phyloP scores from a whole-genome alignment of 2,329 filamentous ascomycete species.

The Kalaharituber pfeilii region DNA sequence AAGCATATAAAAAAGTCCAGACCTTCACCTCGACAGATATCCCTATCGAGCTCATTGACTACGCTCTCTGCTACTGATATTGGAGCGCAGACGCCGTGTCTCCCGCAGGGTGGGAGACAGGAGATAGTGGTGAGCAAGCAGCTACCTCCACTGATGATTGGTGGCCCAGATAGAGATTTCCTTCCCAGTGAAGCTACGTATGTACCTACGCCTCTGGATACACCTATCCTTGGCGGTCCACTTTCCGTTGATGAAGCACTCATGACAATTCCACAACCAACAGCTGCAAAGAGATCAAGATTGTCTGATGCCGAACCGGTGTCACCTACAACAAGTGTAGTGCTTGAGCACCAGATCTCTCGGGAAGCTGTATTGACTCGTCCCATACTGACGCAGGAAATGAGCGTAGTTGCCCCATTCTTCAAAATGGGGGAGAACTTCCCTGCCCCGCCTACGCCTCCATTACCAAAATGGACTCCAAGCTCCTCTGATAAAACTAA shows the following conservation, averaged over 20 bases:
- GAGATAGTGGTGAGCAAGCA: not conserved
- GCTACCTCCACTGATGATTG: not conserved
- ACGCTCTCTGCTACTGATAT: not conserved
- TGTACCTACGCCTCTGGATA: not conserved
- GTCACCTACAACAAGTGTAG: not conserved
- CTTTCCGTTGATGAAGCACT: not conserved
- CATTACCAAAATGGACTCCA: not conserved
- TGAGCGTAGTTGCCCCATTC: not conserved
- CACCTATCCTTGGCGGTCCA: not conserved
- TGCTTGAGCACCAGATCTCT: not conserved
- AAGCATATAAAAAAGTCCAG: not conserved
- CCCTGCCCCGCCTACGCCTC: not conserved
- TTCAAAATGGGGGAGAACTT: not conserved
- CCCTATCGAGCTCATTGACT: not conserved
- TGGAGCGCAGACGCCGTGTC: not conserved
- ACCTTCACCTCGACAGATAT: not conserved
- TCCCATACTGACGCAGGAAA: not conserved
- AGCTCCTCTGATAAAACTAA: no score
- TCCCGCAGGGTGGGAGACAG: not conserved
- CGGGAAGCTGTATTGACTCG: not conserved
- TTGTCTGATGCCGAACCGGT: not conserved
- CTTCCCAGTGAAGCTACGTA: not conserved
- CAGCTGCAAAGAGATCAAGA: no score
- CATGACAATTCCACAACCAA: not conserved
- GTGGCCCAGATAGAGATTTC: not conserved